Percentiles rank a stretch among this genome's conserved stretches.
phyloP scores from a whole-genome alignment of 257 asterid species.

The Hygrophila difformis region DNA sequence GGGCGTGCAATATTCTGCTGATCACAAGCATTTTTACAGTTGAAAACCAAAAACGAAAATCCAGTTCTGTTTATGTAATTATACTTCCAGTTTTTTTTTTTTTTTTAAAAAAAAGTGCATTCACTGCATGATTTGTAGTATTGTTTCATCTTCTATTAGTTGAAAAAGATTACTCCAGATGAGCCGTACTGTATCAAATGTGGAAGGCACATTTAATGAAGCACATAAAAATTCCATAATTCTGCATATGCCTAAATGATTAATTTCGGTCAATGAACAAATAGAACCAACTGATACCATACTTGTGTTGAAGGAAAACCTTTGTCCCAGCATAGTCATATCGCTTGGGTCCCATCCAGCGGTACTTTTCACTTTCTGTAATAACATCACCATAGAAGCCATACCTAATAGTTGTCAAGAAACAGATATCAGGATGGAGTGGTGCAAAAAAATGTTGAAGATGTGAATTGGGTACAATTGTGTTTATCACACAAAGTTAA shows the following conservation, averaged over 20 bases:
- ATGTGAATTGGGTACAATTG: constrained; percentile 2
- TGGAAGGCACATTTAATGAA: constrained; percentile 1
- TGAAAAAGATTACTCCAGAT: no score
- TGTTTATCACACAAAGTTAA: no score
- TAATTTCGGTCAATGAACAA: constrained; percentile 9
- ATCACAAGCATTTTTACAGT: no score
- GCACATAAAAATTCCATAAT: not conserved
- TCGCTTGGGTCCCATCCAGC: constrained; percentile 98
- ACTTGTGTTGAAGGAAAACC: constrained; percentile 96
- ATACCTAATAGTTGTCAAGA: constrained; percentile 42
- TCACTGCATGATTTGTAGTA: no score
- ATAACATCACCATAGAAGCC: constrained; percentile 99
- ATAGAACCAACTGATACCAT: constrained; percentile 21
- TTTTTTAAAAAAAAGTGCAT: no score
- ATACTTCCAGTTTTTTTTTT: no score
- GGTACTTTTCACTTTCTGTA: constrained; percentile 85
- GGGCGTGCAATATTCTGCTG: not conserved
- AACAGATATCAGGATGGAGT: constrained; percentile 8
- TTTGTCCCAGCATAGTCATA: constrained; percentile 97
- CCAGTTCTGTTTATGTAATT: no score
- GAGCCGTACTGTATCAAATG: not conserved
- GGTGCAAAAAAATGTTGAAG: constrained; percentile 9
- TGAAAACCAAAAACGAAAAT: no score
- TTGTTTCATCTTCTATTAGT: no score
- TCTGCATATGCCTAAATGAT: not conserved